These are phyloP conservation scores for Solanum pinnatisectum DNA, from an alignment of 257 asterid genomes.

Conservation along the genomic window DNA sequence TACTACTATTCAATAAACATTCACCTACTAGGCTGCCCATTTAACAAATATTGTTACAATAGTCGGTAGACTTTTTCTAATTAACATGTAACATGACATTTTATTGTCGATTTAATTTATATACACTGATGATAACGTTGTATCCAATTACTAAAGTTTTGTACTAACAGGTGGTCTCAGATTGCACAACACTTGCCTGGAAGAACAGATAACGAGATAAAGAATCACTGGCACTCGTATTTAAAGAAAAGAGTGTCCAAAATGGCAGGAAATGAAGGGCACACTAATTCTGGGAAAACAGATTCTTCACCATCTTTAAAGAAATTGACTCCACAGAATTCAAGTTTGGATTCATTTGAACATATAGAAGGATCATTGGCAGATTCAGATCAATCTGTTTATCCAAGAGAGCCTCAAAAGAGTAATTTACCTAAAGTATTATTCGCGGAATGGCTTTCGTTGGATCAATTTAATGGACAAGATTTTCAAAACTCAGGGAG, in stretches of 20 bases:
- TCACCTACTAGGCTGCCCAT: neutral
- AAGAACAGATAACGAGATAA: conserved; percentile 65
- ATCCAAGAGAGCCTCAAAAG: conserved; percentile 6
- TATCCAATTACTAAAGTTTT: neutral
- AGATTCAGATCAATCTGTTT: conserved; percentile 27
- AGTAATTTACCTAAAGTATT: conserved; percentile 48
- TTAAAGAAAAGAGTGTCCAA: conserved; percentile 38
- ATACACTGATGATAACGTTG: neutral
- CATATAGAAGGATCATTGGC: conserved; percentile 10
- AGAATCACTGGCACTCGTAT: conserved; percentile 62
- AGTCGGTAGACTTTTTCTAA: neutral
- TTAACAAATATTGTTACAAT: neutral
- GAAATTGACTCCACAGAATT: conserved; percentile 12
- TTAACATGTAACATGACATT: neutral
- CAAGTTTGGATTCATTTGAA: conserved; percentile 27
- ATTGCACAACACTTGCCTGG: conserved; percentile 56
- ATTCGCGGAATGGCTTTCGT: conserved; percentile 71
- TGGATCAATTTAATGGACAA: conserved; percentile 30
- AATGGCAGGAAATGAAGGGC: conserved; percentile 2
- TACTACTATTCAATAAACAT: neutral
- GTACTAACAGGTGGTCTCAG: conserved; percentile 53
- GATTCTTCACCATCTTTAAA: conserved; percentile 8
- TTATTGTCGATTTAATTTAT: neutral
- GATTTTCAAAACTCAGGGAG: neutral
- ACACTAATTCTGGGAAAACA: neutral